phyloP scores from a whole-genome alignment of 352 stramenopile species.

The Phytophthora tentaculata region DNA sequence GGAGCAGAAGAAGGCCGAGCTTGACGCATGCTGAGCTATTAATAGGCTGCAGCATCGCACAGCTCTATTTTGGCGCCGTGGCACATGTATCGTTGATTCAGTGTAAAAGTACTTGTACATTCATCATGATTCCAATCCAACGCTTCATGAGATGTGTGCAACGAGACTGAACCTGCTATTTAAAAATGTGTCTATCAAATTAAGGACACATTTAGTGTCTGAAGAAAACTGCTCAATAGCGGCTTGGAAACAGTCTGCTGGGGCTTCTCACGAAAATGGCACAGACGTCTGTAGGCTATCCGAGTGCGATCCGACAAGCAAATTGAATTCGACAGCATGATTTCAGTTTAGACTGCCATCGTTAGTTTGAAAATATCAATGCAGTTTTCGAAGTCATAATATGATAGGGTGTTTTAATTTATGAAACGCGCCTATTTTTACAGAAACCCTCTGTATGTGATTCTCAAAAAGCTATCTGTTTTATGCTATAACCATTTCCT shows the following conservation, averaged over 20 bases:
- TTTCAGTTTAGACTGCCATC: constrained; percentile 6
- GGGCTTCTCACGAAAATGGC: constrained; percentile 21
- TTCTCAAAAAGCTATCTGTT: neutral
- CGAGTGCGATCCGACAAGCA: constrained; percentile 3
- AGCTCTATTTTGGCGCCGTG: constrained; percentile 18
- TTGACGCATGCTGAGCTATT: no score
- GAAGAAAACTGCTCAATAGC: no score
- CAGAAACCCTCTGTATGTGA: neutral
- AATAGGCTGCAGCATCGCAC: constrained; percentile 1
- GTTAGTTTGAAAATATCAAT: constrained; percentile 9
- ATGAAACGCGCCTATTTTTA: neutral
- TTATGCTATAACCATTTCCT: neutral
- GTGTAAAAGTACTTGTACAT: no score
- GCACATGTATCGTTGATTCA: no score
- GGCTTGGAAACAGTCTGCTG: neutral
- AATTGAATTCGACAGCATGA: constrained; percentile 8
- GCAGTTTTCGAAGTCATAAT: neutral
- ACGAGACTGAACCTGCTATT: no score
- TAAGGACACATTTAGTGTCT: no score
- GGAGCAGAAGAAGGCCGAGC: constrained; percentile 31
- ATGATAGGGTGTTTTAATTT: neutral
- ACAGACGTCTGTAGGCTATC: constrained; percentile 27
- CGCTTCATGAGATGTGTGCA: neutral
- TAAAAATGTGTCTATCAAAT: no score
- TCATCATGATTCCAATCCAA: no score